Evolutionary conservation across 805 yeast genomes (phyloP), one percentile per base, ranked within the genome.

Genomic region (Lipomyces kockii): DNA sequence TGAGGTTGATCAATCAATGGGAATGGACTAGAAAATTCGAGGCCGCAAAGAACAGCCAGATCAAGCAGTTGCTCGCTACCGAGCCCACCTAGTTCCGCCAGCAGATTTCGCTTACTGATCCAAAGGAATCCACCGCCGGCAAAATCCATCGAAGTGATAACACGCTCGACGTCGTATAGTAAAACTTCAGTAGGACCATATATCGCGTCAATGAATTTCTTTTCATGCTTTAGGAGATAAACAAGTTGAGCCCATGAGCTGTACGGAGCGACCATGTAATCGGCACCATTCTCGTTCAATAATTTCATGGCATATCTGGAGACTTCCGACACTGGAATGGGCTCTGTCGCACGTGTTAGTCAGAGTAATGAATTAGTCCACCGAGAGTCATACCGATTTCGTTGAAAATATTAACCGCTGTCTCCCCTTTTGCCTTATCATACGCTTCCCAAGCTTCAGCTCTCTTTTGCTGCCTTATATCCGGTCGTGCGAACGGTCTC

Each of bases 131-230:
- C 90, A 70, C 84, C 84, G 46, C 83, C 81, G 63, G 83, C 86
- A 69, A 87, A 84, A 68, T 90, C 96, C 82, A 92, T 83, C 22
- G 89, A 85, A 60, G 88, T 78, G 64, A 94, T 88, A 66, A 92
- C 86, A 71, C 86, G 89, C 65, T 91, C 95, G 34, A 89, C 83
- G 29, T 85, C 83, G 78, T 79, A 77, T 76, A 94, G 80, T 56
- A 93, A 79, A 51, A 87, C 83, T 73, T 95, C 98, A 0, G 92
- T 88, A 7, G 97, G 88, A 0, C 97, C 97, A 78, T 87, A 90
- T 49, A 93, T 86, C 4, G 89, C 87, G 76, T 93, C 92, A 61
- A 94, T 84, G 58, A 82, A 79, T 0, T 81, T 82, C 60, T 81
- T 81, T 57, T 84, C 84, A 67, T 71, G 66, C n/a, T 63, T 63